phyloP scores from a whole-genome alignment of 2,329 filamentous ascomycete genomes.

The Fusarium sp. region DNA sequence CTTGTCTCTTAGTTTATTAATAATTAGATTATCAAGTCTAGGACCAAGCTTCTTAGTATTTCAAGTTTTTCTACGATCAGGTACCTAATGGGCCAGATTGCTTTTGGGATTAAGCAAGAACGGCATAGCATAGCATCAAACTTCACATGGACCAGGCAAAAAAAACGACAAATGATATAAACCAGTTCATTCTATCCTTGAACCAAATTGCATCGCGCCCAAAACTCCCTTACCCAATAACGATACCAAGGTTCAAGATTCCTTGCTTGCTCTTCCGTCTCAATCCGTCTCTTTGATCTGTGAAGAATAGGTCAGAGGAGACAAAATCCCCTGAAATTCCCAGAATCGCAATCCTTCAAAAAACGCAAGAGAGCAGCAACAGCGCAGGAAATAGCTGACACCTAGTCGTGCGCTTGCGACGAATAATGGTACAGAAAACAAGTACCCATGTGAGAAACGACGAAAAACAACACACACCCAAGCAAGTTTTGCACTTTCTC shows the following conservation, averaged over 20 bases:
- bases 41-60: too few species aligned
- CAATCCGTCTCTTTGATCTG: constrained; percentile 13
- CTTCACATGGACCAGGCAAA: neutral
- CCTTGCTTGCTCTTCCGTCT: constrained; percentile 24
- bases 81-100: too few species aligned
- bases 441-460: constrained; percentile 14
- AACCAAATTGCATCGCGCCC: constrained; percentile 33
- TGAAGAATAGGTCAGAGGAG: constrained; percentile 7
- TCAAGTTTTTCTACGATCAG: too few species aligned
- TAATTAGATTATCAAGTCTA: too few species aligned
- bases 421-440: constrained; percentile 35
- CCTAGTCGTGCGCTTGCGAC: constrained; percentile 10
- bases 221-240: constrained; percentile 39
- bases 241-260: constrained; percentile 30
- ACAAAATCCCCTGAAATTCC: constrained; percentile 5
- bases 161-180: neutral
- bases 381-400: constrained; percentile 6
- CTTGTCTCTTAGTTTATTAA: too few species aligned
- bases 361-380: constrained; percentile 14
- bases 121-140: neutral
- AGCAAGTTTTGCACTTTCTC: constrained; percentile 22
- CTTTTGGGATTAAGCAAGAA: too few species aligned
- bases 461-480: constrained; percentile 13
- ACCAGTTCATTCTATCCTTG: constrained; percentile 40
- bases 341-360: constrained; percentile 12